Conservation (phyloP, 1,284 basidiomycete genomes). For the Rhodotorula glutinis region DNA sequence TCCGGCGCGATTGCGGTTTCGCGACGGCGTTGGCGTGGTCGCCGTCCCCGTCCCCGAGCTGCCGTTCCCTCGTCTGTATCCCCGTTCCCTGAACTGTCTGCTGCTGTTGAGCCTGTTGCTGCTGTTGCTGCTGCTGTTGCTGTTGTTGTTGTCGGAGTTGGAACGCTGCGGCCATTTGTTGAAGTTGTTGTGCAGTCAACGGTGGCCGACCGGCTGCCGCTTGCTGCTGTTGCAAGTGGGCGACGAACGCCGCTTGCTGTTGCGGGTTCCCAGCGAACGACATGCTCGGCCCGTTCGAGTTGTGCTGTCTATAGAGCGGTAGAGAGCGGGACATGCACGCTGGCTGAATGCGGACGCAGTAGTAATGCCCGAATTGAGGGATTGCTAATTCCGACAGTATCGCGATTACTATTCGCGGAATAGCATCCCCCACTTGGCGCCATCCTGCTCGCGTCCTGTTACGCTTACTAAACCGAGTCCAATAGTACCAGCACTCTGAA, state of each 20-base stretch:
- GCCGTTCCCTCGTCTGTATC: slow-evolving; percentile 3
- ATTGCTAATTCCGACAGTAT: too few species aligned
- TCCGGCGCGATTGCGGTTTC: background rate
- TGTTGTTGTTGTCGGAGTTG: background rate
- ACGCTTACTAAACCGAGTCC: too few species aligned
- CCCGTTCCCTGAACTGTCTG: background rate
- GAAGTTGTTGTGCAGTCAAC: background rate
- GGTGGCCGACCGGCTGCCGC: background rate
- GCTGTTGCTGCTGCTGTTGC: background rate
- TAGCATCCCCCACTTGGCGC: too few species aligned
- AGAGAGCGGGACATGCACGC: too few species aligned
- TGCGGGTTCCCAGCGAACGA: background rate
- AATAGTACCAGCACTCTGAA: too few species aligned
- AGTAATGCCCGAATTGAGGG: too few species aligned
- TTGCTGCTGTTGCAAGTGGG: slow-evolving; percentile 4
- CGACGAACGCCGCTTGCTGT: slow-evolving; percentile 1
- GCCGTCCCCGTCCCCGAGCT: slow-evolving; percentile 18
- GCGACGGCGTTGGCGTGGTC: slow-evolving; percentile 26
- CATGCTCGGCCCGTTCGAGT: background rate
- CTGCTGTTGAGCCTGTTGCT: background rate
- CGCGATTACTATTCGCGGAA: too few species aligned
- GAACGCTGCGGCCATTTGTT: background rate
- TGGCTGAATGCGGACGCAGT: too few species aligned
- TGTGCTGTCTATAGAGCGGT: too few species aligned
- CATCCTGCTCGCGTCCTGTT: too few species aligned